Conservation (phyloP, 2,329 filamentous ascomycete species). For the Phyllosticta citribraziliensis region DNA sequence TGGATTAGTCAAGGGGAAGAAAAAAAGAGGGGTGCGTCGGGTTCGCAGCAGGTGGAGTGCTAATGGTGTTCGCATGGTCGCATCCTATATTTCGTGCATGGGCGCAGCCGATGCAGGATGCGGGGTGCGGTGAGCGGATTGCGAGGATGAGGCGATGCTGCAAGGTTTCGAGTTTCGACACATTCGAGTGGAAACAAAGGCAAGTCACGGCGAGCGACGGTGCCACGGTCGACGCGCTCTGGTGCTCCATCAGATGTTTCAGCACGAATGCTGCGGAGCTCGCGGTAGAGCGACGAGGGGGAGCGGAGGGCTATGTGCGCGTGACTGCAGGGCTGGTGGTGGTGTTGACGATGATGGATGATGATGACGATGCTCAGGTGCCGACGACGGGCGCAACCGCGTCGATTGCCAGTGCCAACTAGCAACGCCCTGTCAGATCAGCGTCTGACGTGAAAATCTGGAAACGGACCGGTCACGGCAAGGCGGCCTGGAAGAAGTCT, state of each 20-base stretch:
- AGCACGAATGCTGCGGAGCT: background rate
- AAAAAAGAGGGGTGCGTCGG: background rate
- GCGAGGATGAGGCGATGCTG: background rate
- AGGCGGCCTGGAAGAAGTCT: background rate
- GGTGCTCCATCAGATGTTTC: background rate
- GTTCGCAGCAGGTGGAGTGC: background rate
- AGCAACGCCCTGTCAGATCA: background rate
- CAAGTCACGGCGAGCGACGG: background rate
- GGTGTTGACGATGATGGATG: background rate
- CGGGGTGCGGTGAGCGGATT: background rate
- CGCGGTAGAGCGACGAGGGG: background rate
- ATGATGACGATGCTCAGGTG: background rate
- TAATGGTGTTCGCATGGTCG: background rate
- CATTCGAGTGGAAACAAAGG: background rate
- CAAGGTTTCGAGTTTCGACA: background rate
- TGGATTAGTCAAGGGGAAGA: background rate
- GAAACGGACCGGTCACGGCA: background rate
- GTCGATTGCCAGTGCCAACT: background rate
- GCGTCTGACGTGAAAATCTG: background rate
- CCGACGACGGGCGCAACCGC: background rate
- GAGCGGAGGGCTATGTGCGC: background rate
- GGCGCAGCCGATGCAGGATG: background rate
- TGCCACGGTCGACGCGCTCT: background rate
- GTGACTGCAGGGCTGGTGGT: background rate
- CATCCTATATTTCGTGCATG: background rate